These are phyloP conservation scores for Trichoderma afroharzianum DNA, from an alignment of 2,329 filamentous ascomycete species.

Conservation along the genomic window DNA sequence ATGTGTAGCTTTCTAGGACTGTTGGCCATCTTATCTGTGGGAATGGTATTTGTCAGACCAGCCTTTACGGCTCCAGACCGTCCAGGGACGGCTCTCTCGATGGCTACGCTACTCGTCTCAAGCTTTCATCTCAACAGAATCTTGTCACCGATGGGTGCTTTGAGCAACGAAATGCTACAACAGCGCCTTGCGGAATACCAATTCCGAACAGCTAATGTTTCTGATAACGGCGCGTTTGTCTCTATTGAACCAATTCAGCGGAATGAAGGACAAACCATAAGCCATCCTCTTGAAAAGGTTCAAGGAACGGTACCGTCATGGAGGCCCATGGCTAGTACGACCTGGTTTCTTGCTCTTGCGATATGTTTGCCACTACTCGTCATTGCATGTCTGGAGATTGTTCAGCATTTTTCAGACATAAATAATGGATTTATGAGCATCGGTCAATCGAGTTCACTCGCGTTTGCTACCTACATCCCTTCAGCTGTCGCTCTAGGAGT, in stretches of 20 bases:
- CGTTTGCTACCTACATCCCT: slow-evolving; percentile 7
- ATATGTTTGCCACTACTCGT: not conserved
- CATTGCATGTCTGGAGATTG: not conserved
- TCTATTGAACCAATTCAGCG: not conserved
- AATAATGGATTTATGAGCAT: not conserved
- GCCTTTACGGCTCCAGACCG: not conserved
- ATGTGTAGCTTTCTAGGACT: slow-evolving; percentile 10
- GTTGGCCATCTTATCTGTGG: not conserved
- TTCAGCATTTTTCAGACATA: slow-evolving; percentile 1
- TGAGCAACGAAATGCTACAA: not conserved
- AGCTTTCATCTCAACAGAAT: not conserved
- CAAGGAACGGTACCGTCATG: not conserved
- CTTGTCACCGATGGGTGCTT: not conserved
- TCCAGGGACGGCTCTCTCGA: not conserved
- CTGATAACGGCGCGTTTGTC: not conserved
- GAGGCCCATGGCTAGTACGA: not conserved
- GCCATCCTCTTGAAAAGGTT: not conserved
- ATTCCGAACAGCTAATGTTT: not conserved
- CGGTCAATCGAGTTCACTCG: not conserved
- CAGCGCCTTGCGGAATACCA: not conserved
- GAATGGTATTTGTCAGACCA: not conserved
- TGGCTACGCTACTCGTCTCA: not conserved
- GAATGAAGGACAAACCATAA: not conserved
- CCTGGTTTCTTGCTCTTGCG: not conserved
- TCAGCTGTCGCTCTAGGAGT: slow-evolving; percentile 5